Base-by-base conservation (phyloP, 352 stramenopile genomes). In the Pythium angustatum region DNA sequence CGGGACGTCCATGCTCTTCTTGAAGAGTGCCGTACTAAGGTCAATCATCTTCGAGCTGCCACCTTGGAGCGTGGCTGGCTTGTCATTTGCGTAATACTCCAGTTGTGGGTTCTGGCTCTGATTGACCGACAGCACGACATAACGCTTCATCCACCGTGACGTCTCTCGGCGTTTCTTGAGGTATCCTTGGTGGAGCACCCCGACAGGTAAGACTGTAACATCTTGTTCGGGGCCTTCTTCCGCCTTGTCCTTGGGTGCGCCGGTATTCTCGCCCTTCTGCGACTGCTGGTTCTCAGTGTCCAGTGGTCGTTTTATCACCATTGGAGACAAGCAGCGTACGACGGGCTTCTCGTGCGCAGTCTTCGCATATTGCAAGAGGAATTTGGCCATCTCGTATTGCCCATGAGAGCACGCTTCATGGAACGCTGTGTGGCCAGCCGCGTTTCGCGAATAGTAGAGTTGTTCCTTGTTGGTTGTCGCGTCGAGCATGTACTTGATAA, bases 101-200 rank as follows among this genome's bases (percentile, higher is more conserved):
- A 94, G 64, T 31, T 85, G 73, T 19, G 85, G 80, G 0, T 56
- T 55, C 17, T 78, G 65, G 17, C 72, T 55, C 5, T 72, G 52
- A 12, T 68, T 66, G n/a, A 81, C 58, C 50, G 73, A 73, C 33
- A 94, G 69, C 34, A 91, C 79, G 0, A 93, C 82, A 41, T 79
- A 94, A n/a, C 85, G 83, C 27, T 73, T 77, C 80, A 90, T 87
- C 85, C 85, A 94, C 5, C 85, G 83, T 11, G 83, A 91, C 6
- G 79, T 88, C 70, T 94, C 85, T 7, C 85, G 85, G 10, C 83
- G 75, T 44, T 94, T 94, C 44, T 80, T 81, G 33, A 94, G 68
- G 47, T 78, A 91, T 0, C 80, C 83, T 28, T 64, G 38, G 33
- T 62, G 52, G 1, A 68, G 31, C 8, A 62, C 22, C 15, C 65